Evolutionary conservation across 2,329 filamentous ascomycete species (phyloP), one percentile per base, ranked within the genome.

Genomic region (Arthrocladium fulminans): DNA sequence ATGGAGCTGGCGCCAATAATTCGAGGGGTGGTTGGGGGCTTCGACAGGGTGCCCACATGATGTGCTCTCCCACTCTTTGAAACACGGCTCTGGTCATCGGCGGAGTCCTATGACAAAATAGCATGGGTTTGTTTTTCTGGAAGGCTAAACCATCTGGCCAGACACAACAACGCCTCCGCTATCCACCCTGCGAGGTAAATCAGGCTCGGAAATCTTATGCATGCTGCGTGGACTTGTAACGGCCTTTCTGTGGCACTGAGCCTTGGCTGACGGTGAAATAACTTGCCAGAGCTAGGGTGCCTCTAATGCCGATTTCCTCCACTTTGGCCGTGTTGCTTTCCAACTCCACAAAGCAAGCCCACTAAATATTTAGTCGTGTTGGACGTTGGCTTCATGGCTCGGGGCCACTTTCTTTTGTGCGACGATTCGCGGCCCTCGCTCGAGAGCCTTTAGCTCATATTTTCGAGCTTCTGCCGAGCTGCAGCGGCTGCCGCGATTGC

Each of bases 361-460:
- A 25, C 39, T 42, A 24, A 27, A 25, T n/a, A n/a, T n/a, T n/a
- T n/a, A n/a, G n/a, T n/a, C n/a, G n/a, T n/a, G 20, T 15, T 17
- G 27, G 8, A 25, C 22, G 15, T 15, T 42, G 10, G 37, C 39
- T 42, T 15, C 27, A 25, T 25, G 17, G 20, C 39, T 25, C n/a
- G 39, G 39, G 39, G 27, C 39, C 39, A 42, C 39, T 42, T 13
- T 7, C 37, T 42, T 42, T 17, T 19, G n/a, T 40, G 27, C 15
- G 3, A 27, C 15, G 20, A 42, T 42, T 40, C 6, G n/a, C 24
- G 30, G 37, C 15, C 24, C 29, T 45, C 29, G 42, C 29, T 17
- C 12, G 27, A n/a, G 9, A 40, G 37, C 27, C 38, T 45, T 27
- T 19, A 40, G 37, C 40, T 17, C 40, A 30, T 17, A 25, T 25